Evolutionary conservation across 2,329 filamentous ascomycete species (phyloP).

Genomic region (Raffaelea albimanens): DNA sequence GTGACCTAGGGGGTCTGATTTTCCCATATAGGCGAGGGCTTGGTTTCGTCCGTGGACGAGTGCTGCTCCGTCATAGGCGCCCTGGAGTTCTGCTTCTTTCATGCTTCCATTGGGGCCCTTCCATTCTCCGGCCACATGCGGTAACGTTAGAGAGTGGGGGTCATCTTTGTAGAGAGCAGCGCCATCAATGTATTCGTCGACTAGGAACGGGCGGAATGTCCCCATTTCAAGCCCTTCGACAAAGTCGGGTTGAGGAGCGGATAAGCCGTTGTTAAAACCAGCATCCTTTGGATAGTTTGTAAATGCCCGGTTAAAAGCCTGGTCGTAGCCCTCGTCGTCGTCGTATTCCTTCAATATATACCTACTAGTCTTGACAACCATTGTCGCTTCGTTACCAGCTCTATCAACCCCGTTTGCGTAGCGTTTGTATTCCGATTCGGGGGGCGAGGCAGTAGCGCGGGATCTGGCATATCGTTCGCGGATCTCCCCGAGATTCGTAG

Average conservation of each 20-base stretch:
- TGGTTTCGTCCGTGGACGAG: conserved; percentile 18
- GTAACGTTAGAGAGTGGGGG: conserved; percentile 14
- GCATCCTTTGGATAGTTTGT: conserved; percentile 16
- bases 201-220: conserved; percentile 8
- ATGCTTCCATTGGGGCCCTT: conserved; percentile 10
- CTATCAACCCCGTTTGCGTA: conserved; percentile 8
- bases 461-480: conserved; percentile 5
- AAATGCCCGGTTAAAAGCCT: conserved; percentile 11
- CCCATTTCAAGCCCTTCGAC: conserved; percentile 16
- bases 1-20: conserved; percentile 12
- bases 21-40: conserved; percentile 14
- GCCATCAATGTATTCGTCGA: conserved; percentile 9
- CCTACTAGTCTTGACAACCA: conserved; percentile 7
- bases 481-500: conserved; percentile 13
- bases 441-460: conserved; percentile 9
- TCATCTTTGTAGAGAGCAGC: conserved; percentile 13
- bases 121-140: conserved; percentile 20
- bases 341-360: conserved; percentile 14
- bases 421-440: conserved; percentile 7
- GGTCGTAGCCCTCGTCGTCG: conserved; percentile 6
- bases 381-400: conserved; percentile 12
- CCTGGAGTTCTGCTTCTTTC: conserved; percentile 5
- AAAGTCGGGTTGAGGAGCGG: conserved; percentile 20
- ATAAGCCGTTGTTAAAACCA: conserved; percentile 18
- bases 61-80: conserved; percentile 17